Percentiles rank a stretch among this genome's conserved stretches.
Conservation (phyloP, 2,329 filamentous ascomycete species). For the Alternaria conjuncta region DNA sequence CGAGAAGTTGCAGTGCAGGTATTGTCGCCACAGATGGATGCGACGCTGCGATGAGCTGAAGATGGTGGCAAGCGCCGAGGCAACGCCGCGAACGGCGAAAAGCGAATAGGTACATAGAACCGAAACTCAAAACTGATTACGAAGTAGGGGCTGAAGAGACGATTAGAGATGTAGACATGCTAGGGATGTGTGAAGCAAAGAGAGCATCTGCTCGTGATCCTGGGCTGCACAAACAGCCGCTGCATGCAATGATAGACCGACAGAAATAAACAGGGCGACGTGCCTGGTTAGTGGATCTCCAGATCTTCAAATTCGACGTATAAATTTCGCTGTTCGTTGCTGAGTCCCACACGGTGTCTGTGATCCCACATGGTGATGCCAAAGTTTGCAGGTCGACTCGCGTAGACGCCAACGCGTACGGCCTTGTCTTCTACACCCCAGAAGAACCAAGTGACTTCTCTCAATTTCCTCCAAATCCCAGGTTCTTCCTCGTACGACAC, state of each 20-base stretch:
- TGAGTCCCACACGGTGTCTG: conserved; percentile 34
- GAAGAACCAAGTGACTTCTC: conserved; percentile 68
- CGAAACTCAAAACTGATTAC: background rate
- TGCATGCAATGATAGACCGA: background rate
- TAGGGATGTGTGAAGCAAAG: background rate
- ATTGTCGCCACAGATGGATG: background rate
- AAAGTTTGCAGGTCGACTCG: conserved; percentile 61
- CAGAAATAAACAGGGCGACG: background rate
- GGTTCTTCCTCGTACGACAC: conserved; percentile 61
- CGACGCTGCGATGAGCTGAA: background rate
- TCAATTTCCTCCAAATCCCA: conserved; percentile 61
- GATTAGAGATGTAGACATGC: background rate
- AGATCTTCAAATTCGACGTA: conserved; percentile 52
- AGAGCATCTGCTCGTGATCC: background rate
- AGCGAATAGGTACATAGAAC: conserved; percentile 10
- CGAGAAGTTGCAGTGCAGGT: background rate
- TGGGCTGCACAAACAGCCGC: background rate
- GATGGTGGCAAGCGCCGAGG: background rate
- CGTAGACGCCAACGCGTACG: conserved; percentile 65
- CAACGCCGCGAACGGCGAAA: background rate
- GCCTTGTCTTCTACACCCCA: conserved; percentile 65
- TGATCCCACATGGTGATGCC: conserved; percentile 43
- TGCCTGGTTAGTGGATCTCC: conserved; percentile 45
- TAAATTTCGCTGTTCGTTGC: conserved; percentile 41
- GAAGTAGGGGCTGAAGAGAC: background rate